Evolutionary conservation across 2,329 filamentous ascomycete genomes (phyloP), one percentile per base, ranked within the genome.

Genomic region (Pseudogymnoascus sp.): DNA sequence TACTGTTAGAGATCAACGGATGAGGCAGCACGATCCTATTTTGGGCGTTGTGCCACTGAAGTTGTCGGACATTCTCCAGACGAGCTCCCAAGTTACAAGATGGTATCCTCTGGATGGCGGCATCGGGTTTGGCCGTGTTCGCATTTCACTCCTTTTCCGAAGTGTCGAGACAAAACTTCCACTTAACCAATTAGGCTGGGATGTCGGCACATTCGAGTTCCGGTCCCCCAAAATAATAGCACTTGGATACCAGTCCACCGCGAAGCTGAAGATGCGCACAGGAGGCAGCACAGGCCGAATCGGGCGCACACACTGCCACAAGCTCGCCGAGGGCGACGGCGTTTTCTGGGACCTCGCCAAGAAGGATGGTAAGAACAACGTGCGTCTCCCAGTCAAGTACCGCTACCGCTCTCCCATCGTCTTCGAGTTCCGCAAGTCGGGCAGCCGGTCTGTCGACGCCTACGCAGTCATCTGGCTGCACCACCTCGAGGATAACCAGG

Each of bases 51-150:
- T 97, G 1, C 91, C 92, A 1, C 78, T 99, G 64, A 94, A 92
- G 73, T 75, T 97, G 0, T 90, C 90, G 0, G 91, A 97, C 59
- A 82, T 97, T n/a, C 79, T 99, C 22, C 86, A 93, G 69, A 95
- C 88, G 0, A 89, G 86, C 67, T 96, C 91, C 49, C 91, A 97
- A 73, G 66, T 68, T 12, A 83, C 87, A 62, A 95, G 92, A 64
- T 97, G 92, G 92, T 97, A 97, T 73, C 93, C 94, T n/a, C 82
- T 99, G 0, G 92, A 96, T 71, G 94, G 93, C 22, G 94, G 94
- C 9, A 87, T 97, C 66, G 90, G 94, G 0, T 97, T 94, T 67
- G 94, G 94, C 39, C 88, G 93, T 6, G 83, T 96, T 64, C 88
- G 92, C 41, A 89, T 99, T 67, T 96, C 91, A 0, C 76, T 97